phyloP scores from a whole-genome alignment of 179 eudicot genomes.

The Silene noctiflora region DNA sequence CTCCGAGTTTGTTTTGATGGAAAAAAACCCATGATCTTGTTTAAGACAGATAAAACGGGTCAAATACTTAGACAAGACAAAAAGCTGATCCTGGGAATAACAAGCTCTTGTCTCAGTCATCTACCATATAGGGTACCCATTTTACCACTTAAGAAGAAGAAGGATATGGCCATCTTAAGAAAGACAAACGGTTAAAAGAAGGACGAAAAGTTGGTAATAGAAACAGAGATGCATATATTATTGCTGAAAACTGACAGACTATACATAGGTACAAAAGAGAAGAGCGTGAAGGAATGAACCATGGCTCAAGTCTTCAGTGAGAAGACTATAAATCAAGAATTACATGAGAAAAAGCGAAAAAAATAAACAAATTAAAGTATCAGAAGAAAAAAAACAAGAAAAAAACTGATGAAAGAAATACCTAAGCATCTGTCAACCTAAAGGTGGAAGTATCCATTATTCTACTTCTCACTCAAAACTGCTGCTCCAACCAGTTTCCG shows the following conservation, averaged over 20 bases:
- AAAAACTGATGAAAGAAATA: background rate
- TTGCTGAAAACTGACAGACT: conserved; percentile 16
- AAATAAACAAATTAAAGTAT: background rate
- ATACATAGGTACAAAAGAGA: conserved; percentile 23
- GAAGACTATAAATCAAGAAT: conserved; percentile 18
- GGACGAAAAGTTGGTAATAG: background rate
- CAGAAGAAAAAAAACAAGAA: background rate
- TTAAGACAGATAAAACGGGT: too few species aligned
- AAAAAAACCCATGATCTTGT: too few species aligned
- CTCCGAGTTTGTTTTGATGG: too few species aligned
- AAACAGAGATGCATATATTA: conserved; percentile 2
- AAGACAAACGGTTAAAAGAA: background rate
- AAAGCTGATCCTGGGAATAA: too few species aligned
- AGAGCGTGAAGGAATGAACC: background rate
- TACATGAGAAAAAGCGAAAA: background rate
- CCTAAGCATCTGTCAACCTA: conserved; percentile 10
- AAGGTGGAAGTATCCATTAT: conserved; percentile 21
- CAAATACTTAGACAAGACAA: too few species aligned
- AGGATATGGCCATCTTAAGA: too few species aligned
- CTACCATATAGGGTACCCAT: too few species aligned
- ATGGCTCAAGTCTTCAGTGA: conserved; percentile 13
- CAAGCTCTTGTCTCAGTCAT: too few species aligned
- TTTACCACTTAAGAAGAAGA: too few species aligned
- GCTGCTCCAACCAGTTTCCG: conserved; percentile 20
- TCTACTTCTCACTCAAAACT: conserved; percentile 30